A percentile compares a stretch with the other conserved stretches of the same genome.
Evolutionary conservation across 2,329 filamentous ascomycete genomes (phyloP).

Genomic region (Colletotrichum melonis): DNA sequence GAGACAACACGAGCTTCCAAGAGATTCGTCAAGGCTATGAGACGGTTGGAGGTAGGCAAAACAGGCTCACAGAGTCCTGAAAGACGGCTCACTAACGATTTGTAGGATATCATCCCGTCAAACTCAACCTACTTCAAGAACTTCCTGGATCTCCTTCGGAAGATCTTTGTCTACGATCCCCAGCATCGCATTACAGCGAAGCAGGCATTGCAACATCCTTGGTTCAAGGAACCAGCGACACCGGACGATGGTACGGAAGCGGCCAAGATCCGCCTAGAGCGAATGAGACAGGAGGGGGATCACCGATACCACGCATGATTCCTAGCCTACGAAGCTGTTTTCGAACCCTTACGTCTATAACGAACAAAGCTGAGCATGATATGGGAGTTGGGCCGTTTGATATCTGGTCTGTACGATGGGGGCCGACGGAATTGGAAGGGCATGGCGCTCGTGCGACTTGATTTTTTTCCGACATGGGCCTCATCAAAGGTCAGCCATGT

Average conservation of each 20-base stretch:
- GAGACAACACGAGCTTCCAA: constrained; percentile 74
- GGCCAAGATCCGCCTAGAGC: constrained; percentile 69
- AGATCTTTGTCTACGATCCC: constrained; percentile 77
- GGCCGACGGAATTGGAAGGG: constrained; percentile 15
- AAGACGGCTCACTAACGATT: constrained; percentile 35
- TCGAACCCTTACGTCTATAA: constrained; percentile 36
- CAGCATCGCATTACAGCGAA: constrained; percentile 74
- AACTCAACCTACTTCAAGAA: constrained; percentile 69
- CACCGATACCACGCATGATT: constrained; percentile 34
- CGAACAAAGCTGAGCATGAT: constrained; percentile 37
- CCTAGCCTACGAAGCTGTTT: constrained; percentile 22
- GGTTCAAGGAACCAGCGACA: constrained; percentile 73
- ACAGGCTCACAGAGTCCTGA: neutral
- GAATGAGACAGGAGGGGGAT: constrained; percentile 57
- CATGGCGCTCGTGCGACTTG: constrained; percentile 35
- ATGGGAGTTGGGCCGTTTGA: constrained; percentile 37
- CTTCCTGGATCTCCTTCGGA: constrained; percentile 73
- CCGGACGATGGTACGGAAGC: constrained; percentile 77
- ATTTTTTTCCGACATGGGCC: constrained; percentile 20
- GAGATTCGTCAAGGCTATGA: constrained; percentile 79
- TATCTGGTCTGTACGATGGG: constrained; percentile 36
- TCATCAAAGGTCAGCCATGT: constrained; percentile 11
- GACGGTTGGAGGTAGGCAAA: constrained; percentile 68
- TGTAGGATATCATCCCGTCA: constrained; percentile 72
- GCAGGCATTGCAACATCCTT: constrained; percentile 73